Evolutionary conservation across 208 protist species (phyloP), one percentile per base, ranked within the genome.

Genomic region (Tetramitus jugosus): DNA sequence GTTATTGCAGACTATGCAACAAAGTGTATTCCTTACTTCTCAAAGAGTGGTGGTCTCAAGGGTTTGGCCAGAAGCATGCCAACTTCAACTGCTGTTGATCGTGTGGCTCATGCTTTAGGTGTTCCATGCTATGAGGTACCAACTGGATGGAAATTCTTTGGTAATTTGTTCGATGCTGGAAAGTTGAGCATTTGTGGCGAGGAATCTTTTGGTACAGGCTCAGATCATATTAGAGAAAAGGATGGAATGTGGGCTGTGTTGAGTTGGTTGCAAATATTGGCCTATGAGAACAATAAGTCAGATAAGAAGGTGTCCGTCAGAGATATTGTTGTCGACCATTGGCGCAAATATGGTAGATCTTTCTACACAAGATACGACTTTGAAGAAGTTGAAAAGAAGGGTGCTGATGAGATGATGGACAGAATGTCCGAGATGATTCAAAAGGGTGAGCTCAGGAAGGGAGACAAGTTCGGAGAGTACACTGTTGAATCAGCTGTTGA

Each of bases 101-200:
- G 86, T 60, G 94, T 98, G 20, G 91, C 91, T 2, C 72, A 83
- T 35, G 79, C 71, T 40, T 80, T 92, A 20, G 79, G 83, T 43
- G 67, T 97, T 39, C 74, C 81, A 56, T 81, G 89, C 46, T 96
- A 93, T 84, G 93, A 97, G 77, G 89, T 91, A 26, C 95, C 95
- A 29, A 98, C 95, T 20, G 96, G 96, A 46, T 99, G 97, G 97
- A 99, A 99, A 87, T 99, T 96, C 87, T 99, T 99, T 87, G 95
- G 95, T 76, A 99, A 98, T 84, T 85, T 99, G 31, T 98, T 99
- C 94, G 97, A 98, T 84, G 89, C 89, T 78, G 52, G 69, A 40
- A 62, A 68, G 23, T 37, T 76, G 3, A 89, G 85, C 67, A 89
- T 99, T 64, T 99, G 97, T 84, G 96, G 96, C 56, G 96, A 99